Base-by-base conservation (phyloP, 2,329 filamentous ascomycete genomes). In the Penicillium sp. region DNA sequence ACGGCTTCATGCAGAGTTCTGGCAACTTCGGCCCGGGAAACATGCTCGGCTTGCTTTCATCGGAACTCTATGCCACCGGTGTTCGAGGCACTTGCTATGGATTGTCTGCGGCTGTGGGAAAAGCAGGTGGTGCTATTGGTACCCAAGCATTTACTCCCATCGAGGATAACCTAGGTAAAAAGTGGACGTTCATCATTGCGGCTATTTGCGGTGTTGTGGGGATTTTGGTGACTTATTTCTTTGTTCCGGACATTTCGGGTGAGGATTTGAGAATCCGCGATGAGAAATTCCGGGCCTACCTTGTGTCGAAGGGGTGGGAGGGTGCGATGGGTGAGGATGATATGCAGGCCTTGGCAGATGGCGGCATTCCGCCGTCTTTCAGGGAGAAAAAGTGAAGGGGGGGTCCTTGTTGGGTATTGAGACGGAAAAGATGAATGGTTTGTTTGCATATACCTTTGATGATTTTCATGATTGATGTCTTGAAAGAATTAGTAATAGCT, bases 171-270 rank as follows among this genome's bases (percentile, higher is more conserved):
- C 62, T 77, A 1, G 74, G 75, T 0, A 74, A 76, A 56, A 66
- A 66, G 31, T 77, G 73, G 73, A 77, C 75, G 0, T 77, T 77
- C 43, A 76, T 78, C 51, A 72, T 77, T 43, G 75, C 75, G 7
- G 75, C 75, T 2, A 75, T 77, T 29, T 75, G 72, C 45, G 75
- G 74, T 13, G 68, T 77, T 12, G 67, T 65, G 0, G 75, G 75
- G 0, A 65, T 77, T 9, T 28, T 74, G 6, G 73, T 77, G 4
- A 76, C 74, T 0, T 75, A 61, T 42, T 69, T 76, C 54, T 76
- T 77, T 41, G 65, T 77, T 1, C 72, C 73, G 0, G 64, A 75
- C 56, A 52, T 76, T 17, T 70, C 64, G 1, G 72, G 72, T 8
- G 73, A 75, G 39, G 73, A 77, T 60, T 59, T 77, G 22, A 57